phyloP scores from a whole-genome alignment of 83 land plant species.

The Thuja plicata region DNA sequence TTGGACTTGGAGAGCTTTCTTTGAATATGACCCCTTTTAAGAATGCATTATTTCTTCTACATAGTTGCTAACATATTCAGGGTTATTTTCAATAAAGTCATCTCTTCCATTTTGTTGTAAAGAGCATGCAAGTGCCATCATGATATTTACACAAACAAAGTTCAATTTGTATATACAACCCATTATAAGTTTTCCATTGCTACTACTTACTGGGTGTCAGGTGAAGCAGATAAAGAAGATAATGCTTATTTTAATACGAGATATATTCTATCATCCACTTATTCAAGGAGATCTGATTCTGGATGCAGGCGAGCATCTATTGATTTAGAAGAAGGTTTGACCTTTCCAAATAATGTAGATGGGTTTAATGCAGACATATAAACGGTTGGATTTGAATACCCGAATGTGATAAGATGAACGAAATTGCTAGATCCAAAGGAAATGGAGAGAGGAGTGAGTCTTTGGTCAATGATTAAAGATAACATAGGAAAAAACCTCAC shows the following conservation, averaged over 20 bases:
- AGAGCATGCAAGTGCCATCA: background rate
- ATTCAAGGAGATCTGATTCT: slow-evolving; percentile 10
- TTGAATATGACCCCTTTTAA: background rate
- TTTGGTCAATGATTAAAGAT: slow-evolving; percentile 94
- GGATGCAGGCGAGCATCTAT: slow-evolving; percentile 12
- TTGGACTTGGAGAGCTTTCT: background rate
- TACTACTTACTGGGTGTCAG: background rate
- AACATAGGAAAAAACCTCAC: slow-evolving; percentile 91
- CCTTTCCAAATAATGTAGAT: slow-evolving; percentile 10
- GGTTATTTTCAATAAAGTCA: background rate
- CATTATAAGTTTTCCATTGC: background rate
- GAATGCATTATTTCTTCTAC: background rate
- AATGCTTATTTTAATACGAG: slow-evolving; percentile 44
- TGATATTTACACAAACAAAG: background rate
- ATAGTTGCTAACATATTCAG: background rate
- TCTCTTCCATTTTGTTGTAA: background rate
- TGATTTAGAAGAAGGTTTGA: slow-evolving; percentile 36
- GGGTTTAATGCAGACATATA: slow-evolving; percentile 13
- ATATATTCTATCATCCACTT: slow-evolving; percentile 21
- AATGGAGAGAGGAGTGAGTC: slow-evolving; percentile 81
- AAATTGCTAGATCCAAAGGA: slow-evolving; percentile 81
- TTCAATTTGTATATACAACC: background rate
- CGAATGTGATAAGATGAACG: slow-evolving; percentile 51
- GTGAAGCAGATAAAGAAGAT: slow-evolving; percentile 55
- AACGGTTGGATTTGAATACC: slow-evolving; percentile 20